A percentile compares a stretch with the other conserved stretches of the same genome.
These are phyloP conservation scores for Parietaria judaica DNA, from an alignment of 306 rosid genomes.

Conservation along the genomic window DNA sequence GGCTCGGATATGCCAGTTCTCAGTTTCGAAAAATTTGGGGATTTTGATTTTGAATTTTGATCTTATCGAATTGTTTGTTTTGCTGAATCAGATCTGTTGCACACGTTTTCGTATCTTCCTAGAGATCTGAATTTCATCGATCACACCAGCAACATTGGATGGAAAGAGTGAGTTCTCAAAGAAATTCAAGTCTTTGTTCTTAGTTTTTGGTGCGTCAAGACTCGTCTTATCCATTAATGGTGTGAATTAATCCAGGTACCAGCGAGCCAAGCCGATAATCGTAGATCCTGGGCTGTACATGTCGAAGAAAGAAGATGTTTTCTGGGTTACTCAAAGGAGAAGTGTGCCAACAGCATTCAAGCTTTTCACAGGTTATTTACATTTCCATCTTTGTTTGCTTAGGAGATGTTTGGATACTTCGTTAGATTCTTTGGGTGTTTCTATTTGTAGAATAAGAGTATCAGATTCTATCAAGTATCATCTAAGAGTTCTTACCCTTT, in stretches of 20 bases:
- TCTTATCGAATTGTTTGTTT: conserved; percentile 25
- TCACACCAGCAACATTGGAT: conserved; percentile 94
- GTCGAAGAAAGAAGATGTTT: conserved; percentile 85
- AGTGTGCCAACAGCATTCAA: conserved; percentile 98
- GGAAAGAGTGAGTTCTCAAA: conserved; percentile 72
- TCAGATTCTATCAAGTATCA: neutral
- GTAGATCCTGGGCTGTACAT: conserved; percentile 92
- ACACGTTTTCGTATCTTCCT: conserved; percentile 79
- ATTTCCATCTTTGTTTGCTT: neutral
- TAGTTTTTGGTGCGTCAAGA: conserved; percentile 3
- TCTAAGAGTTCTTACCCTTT: neutral
- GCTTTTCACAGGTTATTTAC: conserved; percentile 68
- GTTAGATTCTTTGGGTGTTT: neutral
- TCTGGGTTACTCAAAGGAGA: conserved; percentile 87
- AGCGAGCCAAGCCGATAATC: conserved; percentile 81
- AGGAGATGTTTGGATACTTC: neutral
- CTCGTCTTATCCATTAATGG: conserved; percentile 8
- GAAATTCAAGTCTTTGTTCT: neutral
- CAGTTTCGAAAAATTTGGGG: conserved; percentile 1
- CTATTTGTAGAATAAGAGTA: neutral
- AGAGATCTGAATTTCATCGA: conserved; percentile 96
- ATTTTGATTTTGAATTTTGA: neutral
- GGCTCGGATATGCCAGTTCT: neutral
- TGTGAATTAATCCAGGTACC: conserved; percentile 37
- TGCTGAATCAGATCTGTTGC: conserved; percentile 68